These are phyloP conservation scores for Candida germanica DNA, from an alignment of 805 yeast species.

Conservation along the genomic window DNA sequence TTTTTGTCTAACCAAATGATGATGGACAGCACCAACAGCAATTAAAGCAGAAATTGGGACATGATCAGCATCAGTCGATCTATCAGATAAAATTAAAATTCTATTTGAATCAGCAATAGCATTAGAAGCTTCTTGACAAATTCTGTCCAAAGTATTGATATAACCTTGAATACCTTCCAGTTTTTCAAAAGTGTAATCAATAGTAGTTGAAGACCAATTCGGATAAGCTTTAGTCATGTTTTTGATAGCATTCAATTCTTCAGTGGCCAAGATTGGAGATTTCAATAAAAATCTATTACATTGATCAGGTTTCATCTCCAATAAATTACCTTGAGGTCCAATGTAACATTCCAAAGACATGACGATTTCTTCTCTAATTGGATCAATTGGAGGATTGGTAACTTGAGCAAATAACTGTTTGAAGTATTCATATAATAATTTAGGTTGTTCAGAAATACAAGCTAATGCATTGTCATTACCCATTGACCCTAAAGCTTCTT, in stretches of 20 bases:
- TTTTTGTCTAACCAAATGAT: conserved; percentile 90
- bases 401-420: conserved; percentile 97
- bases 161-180: conserved; percentile 84
- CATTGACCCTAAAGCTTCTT: conserved; percentile 97
- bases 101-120: conserved; percentile 77
- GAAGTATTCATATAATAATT: conserved; percentile 86
- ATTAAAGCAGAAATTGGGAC: conserved; percentile 83
- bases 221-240: conserved; percentile 76
- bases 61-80: conserved; percentile 53
- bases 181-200: conserved; percentile 87
- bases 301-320: conserved; percentile 89
- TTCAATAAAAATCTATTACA: conserved; percentile 82
- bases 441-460: conserved; percentile 90
- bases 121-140: conserved; percentile 82
- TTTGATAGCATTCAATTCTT: conserved; percentile 71
- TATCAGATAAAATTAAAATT: conserved; percentile 75
- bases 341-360: conserved; percentile 96
- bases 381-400: conserved; percentile 98
- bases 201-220: conserved; percentile 75
- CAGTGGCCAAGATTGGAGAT: conserved; percentile 76
- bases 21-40: conserved; percentile 97
- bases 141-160: conserved; percentile 76
- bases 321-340: conserved; percentile 96
- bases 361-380: conserved; percentile 93
- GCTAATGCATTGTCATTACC: conserved; percentile 97